These are phyloP conservation scores for Fusarium hostae DNA, from an alignment of 2,329 filamentous ascomycete species.

Conservation along the genomic window DNA sequence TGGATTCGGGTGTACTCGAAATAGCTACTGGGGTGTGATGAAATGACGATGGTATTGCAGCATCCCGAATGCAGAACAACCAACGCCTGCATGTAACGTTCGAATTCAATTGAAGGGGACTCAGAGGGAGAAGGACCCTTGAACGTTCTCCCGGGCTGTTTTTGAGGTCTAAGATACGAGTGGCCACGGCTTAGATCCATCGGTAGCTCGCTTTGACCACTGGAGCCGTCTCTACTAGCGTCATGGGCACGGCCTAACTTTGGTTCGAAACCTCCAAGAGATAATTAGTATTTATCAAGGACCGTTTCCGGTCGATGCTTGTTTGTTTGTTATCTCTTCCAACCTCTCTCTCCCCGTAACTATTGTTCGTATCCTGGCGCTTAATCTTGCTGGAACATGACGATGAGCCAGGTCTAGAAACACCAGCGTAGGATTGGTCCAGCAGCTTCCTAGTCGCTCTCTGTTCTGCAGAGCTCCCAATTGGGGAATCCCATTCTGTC, in stretches of 20 bases:
- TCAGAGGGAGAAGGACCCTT: constrained; percentile 15
- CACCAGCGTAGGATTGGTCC: constrained; percentile 42
- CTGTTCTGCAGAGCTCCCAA: constrained; percentile 42
- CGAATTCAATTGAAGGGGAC: not conserved
- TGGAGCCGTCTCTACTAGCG: constrained; percentile 15
- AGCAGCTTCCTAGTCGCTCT: constrained; percentile 34
- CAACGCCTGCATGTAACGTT: constrained; percentile 27
- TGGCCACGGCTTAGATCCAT: constrained; percentile 28
- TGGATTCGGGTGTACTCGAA: constrained; percentile 17
- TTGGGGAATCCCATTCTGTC: constrained; percentile 36
- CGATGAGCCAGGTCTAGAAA: constrained; percentile 34
- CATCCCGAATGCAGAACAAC: constrained; percentile 27
- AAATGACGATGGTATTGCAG: constrained; percentile 34
- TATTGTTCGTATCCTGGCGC: constrained; percentile 35
- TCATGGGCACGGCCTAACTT: constrained; percentile 12
- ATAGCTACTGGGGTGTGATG: constrained; percentile 19
- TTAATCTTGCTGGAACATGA: constrained; percentile 40
- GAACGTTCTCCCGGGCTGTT: constrained; percentile 19
- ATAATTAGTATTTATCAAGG: constrained; percentile 13
- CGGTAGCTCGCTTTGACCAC: constrained; percentile 33
- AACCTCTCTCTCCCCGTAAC: constrained; percentile 1
- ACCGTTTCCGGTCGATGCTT: constrained; percentile 31
- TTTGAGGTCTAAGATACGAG: constrained; percentile 33
- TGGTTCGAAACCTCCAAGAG: constrained; percentile 18
- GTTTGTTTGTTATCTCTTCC: not conserved